Evolutionary conservation across 139 green algal genomes (phyloP), one percentile per base, ranked within the genome.

Genomic region (Coelastrella sp.): DNA sequence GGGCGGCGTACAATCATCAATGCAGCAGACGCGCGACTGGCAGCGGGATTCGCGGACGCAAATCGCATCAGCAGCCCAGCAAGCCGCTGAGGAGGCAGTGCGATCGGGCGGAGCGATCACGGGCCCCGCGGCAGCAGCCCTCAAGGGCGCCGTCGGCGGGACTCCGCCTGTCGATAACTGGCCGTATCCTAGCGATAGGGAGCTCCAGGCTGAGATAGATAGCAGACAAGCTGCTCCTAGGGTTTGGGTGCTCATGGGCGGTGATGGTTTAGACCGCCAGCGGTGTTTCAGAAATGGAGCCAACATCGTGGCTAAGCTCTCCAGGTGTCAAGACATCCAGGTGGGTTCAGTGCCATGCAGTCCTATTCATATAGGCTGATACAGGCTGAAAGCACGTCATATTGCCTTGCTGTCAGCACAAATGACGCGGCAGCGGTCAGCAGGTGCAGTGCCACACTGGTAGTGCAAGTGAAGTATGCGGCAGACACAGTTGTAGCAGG

Each of bases 181-280:
- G 83, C 83, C 83, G 5, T 88, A 73, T 19, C 83, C 83, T 2
- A 80, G 54, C 20, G 83, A 80, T 5, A 58, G 5, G 11, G 83
- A 80, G 54, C 17, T 88, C 5, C 5, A n/a, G 13, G 20, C 3
- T n/a, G 83, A 88, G 56, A 60, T 61, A 16, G 59, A 73, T 4
- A 17, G 19, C 57, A 66, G 75, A 23, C 75, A 20, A 47, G 54
- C 75, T 32, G 76, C 75, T 23, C 66, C 82, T n/a, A 89, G 91
- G 7, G 95, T 98, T 79, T 97, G 92, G 89, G 94, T 98, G 77
- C 89, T 98, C 20, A 95, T 97, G 85, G 96, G 96, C 8, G 96
- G 96, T 10, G 92, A 94, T 71, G 92, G 92, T 5, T 83, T 89
- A 5, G 92, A 94, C 64, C 93, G 95, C 3, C 94, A 95, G 87